Base-by-base conservation (phyloP, 345 rosid genomes). In the Streptanthus diversifolius region DNA sequence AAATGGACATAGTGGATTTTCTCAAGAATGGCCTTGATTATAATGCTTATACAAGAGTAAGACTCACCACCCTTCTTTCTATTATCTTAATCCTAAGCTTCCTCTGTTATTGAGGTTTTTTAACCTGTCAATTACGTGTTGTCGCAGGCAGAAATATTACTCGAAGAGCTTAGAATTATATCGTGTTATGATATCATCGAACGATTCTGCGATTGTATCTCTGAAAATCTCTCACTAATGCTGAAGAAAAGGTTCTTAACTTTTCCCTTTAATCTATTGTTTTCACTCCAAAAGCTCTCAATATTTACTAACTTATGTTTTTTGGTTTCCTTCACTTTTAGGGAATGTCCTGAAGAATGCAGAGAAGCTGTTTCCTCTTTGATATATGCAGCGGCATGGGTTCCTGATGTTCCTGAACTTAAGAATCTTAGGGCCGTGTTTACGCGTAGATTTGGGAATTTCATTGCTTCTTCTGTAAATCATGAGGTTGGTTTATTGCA, bases 321-420 rank as follows among this genome's bases (percentile, higher is more conserved):
- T 11, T 25, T 3, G 51, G 18, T 14, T 40, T 62, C 30, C 22
- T 56, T 45, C 2, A 49, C 61, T 39, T 52, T n/a, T 79, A 93
- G 97, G 66, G 93, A 87, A 68, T 91, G 96, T 51, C 98, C 96
- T 24, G 86, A 81, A 68, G 96, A 88, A 47, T 89, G 98, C 78
- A 85, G 45, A 80, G 96, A 88, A 80, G 91, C 97, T 10, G 82
- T 85, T 22, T 76, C 90, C n/a, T 83, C 95, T 58, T 80, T 91
- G 58, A 75, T 83, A 56, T 84, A 85, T 36, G 95, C 97, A 49
- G 90, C 98, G 6, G 97, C 98, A 5, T 83, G 96, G 83, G 81
- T 91, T 77, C 81, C 93, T 2, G 90, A 89, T 74, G 81, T 89
- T 73, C 97, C 93, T 0, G 98, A 91, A 65, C 85, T 89, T 5